Base-by-base conservation (phyloP, 352 stramenopile genomes). In the Pythium dissotocum region DNA sequence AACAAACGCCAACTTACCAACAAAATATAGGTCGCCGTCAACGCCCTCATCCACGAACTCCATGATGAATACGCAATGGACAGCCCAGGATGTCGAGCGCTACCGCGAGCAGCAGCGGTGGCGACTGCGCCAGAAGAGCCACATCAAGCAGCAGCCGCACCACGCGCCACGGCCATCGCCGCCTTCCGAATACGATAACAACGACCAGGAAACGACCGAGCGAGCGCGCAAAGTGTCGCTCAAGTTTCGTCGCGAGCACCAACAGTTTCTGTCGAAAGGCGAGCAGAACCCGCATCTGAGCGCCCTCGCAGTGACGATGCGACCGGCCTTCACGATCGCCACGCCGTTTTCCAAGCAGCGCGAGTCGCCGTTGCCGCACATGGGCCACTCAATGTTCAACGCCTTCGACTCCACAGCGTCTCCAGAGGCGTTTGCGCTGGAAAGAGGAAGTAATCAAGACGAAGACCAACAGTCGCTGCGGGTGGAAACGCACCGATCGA, bases 371-470 rank as follows among this genome's bases (percentile, higher is more conserved):
- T 6, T 75, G 51, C 62, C 62, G 1, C 69, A 68, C 48, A 63
- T 35, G 16, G 53, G 10, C 16, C 53, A 71, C 52, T 49, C 58
- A 1, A 54, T 71, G 48, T 76, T 71, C 59, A 76, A 76, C 24
- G 69, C 69, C 14, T 76, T 76, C 38, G 69, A 76, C 59, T 76
- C 58, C 6, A 54, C 54, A 4, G 55, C 58, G 38, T 76, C 69
- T n/a, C 69, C 69, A 10, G 69, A 76, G 60, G 48, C 49, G 9
- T 76, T 76, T 49, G 28, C 26, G n/a, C 44, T 71, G 0, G 59
- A 53, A 33, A 12, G 30, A 44, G 26, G 8, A 38, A 69, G 24
- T 36, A 69, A 71, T 51, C 58, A 68, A 24, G 69, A 65, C 33
- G 63, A 75, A 35, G 35, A 67, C n/a, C 1, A 8, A 30, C 36